Evolutionary conservation across 441 rosid genomes (phyloP), one percentile per base, ranked within the genome.

Genomic region (Dalechampia spathulata): DNA sequence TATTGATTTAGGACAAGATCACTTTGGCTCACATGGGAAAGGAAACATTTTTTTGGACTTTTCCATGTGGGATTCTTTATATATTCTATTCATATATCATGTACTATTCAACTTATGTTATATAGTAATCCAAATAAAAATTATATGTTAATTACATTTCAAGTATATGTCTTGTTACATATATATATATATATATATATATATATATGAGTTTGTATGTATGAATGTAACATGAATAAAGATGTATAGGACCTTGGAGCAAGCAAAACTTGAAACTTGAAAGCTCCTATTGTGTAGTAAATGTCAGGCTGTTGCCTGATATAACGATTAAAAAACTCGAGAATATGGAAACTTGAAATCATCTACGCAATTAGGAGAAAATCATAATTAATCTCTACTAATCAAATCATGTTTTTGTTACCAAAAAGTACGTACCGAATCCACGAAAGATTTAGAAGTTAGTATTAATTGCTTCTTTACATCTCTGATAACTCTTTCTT

Each of bases 11-110:
- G 52, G 54, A 27, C 55, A 65, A 64, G 55, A 58, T 41, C 40
- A 41, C 47, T 62, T 66, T 58, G 20, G 5, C 42, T 66, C 83
- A 67, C 79, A 69, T 64, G 78, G 75, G 68, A 42, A 57, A 62
- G 63, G 56, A 61, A 64, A 66, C 70, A 63, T 65, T 68, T 77
- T 77, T 73, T 72, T 58, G 74, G 65, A 45, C 74, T 64, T 41
- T 59, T 70, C 66, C 74, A 58, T 68, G 70, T 71, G 79, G 71
- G 72, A n/a, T 55, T 61, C 60, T 57, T 19, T 30, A 3, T 30
- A 36, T 50, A 64, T 72, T 58, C 19, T 52, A 63, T 67, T 65
- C 8, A 30, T 37, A 47, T 63, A 54, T 66, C 19, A 43, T 64
- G 54, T 62, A 37, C 28, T 46, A 46, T 59, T 47, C 61, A 66